These are phyloP conservation scores for Fusarium sp. DNA, from an alignment of 2,329 filamentous ascomycete species.

Conservation along the genomic window DNA sequence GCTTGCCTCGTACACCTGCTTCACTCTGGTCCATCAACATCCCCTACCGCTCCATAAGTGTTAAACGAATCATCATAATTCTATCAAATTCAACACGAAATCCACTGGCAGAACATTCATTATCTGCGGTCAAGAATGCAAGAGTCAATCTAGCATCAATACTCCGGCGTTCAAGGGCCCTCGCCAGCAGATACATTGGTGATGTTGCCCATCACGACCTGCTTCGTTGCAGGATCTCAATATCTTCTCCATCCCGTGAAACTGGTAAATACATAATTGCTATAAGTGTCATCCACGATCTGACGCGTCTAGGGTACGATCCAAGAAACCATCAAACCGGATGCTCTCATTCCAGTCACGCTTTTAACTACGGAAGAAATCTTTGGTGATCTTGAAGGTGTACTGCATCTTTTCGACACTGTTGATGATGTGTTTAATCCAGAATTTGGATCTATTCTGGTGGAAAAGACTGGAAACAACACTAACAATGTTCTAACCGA, in stretches of 20 bases:
- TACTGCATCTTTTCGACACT: slow-evolving; percentile 49
- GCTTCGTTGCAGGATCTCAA: slow-evolving; percentile 52
- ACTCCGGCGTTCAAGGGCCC: background rate
- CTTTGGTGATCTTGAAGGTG: slow-evolving; percentile 51
- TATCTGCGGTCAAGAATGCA: background rate
- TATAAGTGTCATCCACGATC: background rate
- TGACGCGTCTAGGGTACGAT: slow-evolving; percentile 52
- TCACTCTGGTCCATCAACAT: background rate
- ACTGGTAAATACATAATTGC: slow-evolving; percentile 42
- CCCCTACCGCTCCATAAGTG: background rate
- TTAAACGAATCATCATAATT: background rate
- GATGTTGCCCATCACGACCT: slow-evolving; percentile 52
- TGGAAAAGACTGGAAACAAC: slow-evolving; percentile 52
- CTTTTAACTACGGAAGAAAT: slow-evolving; percentile 54
- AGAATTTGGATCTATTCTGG: slow-evolving; percentile 54
- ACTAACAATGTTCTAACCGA: background rate
- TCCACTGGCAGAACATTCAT: background rate
- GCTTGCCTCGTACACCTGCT: slow-evolving; percentile 13
- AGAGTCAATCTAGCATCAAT: slow-evolving; percentile 10
- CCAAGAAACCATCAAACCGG: slow-evolving; percentile 56
- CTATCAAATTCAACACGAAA: background rate
- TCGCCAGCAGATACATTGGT: background rate
- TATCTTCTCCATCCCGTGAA: slow-evolving; percentile 56
- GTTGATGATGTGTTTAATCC: slow-evolving; percentile 55
- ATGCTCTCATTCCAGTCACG: slow-evolving; percentile 56